A percentile compares a stretch with the other conserved stretches of the same genome.
Conservation (phyloP, 1,284 basidiomycete species). For the Irpex lacteus region DNA sequence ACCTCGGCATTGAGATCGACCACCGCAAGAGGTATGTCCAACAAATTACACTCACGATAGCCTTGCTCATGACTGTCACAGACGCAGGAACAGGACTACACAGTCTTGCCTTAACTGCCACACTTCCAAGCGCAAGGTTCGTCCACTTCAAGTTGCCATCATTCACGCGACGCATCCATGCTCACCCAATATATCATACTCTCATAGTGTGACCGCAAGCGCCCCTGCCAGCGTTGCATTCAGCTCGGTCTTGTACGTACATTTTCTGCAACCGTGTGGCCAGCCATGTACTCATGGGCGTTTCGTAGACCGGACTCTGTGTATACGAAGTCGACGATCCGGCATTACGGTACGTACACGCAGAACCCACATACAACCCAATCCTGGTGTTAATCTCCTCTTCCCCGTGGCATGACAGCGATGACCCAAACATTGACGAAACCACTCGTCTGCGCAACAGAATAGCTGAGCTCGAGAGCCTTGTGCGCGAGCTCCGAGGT, state of each 20-base stretch:
- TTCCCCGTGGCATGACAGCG: constrained; percentile 40
- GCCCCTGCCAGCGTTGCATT: constrained; percentile 86
- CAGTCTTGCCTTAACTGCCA: constrained; percentile 90
- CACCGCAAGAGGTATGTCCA: constrained; percentile 42
- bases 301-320: constrained; percentile 76
- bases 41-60: not conserved
- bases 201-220: constrained; percentile 71
- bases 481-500: constrained; percentile 81
- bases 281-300: not conserved
- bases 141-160: constrained; percentile 17
- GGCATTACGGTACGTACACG: constrained; percentile 6
- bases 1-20: constrained; percentile 64
- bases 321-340: constrained; percentile 92
- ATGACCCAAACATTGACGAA: constrained; percentile 82
- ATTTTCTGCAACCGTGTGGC: constrained; percentile 13
- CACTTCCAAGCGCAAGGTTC: constrained; percentile 87
- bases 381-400: not conserved
- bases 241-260: constrained; percentile 69
- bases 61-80: constrained; percentile 22
- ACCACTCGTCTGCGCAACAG: constrained; percentile 77
- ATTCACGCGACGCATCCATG: constrained; percentile 4
- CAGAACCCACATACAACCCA: not conserved
- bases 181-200: not conserved
- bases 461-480: constrained; percentile 86
- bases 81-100: constrained; percentile 84